Evolutionary conservation across 192 early-diverging fungal genomes (phyloP).

Genomic region (Pilaira anomala): DNA sequence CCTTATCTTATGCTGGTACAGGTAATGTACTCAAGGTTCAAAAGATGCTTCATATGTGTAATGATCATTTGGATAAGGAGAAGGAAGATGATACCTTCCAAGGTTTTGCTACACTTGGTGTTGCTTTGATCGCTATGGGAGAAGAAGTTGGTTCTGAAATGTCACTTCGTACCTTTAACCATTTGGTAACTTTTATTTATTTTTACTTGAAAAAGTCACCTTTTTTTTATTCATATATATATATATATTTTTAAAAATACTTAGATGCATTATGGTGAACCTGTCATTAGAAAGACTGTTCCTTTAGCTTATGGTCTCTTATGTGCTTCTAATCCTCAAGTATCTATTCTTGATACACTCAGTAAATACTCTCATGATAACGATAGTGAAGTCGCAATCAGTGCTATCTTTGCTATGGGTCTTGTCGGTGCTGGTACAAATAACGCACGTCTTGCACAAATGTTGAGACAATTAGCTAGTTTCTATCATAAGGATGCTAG

Average conservation of each 20-base stretch:
- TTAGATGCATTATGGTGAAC: conserved; percentile 98
- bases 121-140: conserved; percentile 94
- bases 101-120: conserved; percentile 93
- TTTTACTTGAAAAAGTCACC: neutral
- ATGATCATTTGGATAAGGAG: conserved; percentile 94
- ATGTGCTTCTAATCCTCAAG: conserved; percentile 94
- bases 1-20: conserved; percentile 87
- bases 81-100: conserved; percentile 77
- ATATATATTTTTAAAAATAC: conserved; percentile 7
- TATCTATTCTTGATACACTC: conserved; percentile 89
- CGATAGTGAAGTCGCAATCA: conserved; percentile 89
- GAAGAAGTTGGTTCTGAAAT: conserved; percentile 97
- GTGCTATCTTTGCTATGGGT: conserved; percentile 99
- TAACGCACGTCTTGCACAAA: conserved; percentile 97
- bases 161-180: conserved; percentile 92
- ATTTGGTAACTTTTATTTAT: conserved; percentile 64
- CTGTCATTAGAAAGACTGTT: conserved; percentile 89
- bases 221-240: neutral
- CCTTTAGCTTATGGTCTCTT: conserved; percentile 93
- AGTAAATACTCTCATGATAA: conserved; percentile 99
- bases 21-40: conserved; percentile 98
- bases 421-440: conserved; percentile 98
- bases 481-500: conserved; percentile 96
- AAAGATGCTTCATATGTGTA: conserved; percentile 92
- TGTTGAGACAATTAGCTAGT: conserved; percentile 91